Evolutionary conservation across 768 basidiomycete genomes (phyloP).

Genomic region (Austroboletus festivus): DNA sequence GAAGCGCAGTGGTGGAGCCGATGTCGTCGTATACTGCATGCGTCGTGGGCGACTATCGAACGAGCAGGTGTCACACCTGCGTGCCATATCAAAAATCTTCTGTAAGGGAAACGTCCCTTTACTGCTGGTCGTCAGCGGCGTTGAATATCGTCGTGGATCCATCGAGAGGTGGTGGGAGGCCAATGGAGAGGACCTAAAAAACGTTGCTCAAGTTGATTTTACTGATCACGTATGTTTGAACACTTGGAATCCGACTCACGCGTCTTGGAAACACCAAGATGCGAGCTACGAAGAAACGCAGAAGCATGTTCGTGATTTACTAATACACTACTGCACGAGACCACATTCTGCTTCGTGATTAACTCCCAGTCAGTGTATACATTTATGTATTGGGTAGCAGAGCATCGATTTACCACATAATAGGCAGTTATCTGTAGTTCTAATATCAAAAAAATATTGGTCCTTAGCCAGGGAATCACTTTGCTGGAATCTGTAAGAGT

Average conservation of each 20-base stretch:
- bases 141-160: constrained; percentile 17
- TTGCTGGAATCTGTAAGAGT: no score
- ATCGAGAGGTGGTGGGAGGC: constrained; percentile 19
- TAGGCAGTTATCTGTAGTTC: no score
- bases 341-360: no score
- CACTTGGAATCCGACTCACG: not conserved
- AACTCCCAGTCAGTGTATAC: no score
- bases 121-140: constrained; percentile 15
- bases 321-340: not conserved
- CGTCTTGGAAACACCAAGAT: not conserved
- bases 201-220: not conserved
- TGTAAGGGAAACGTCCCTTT: constrained; percentile 10
- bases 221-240: not conserved
- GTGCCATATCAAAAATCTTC: constrained; percentile 24
- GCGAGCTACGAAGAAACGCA: not conserved
- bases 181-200: constrained; percentile 10
- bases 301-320: not conserved
- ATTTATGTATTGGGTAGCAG: no score
- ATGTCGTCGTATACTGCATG: constrained; percentile 35
- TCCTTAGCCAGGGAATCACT: no score
- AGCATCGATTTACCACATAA: no score
- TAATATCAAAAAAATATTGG: no score
- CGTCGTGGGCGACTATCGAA: constrained; percentile 34
- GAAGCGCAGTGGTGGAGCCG: constrained; percentile 7
- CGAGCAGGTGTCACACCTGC: constrained; percentile 30